Percentiles rank a stretch among this genome's conserved stretches.
These are phyloP conservation scores for Polyporus arcularius DNA, from an alignment of 768 basidiomycete species.

Conservation along the genomic window DNA sequence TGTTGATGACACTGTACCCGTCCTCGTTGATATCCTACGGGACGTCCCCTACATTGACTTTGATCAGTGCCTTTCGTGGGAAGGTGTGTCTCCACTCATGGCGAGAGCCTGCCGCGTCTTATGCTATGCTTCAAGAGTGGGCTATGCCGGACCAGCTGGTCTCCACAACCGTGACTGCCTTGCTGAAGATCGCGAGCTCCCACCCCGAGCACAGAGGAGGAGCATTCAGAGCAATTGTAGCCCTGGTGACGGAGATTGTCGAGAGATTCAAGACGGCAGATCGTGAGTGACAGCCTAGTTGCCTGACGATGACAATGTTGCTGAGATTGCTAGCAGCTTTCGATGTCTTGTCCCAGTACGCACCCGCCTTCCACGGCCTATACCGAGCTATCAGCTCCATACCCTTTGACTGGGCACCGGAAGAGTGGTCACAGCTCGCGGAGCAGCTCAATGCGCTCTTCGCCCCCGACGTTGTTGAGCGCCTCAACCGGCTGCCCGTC, in stretches of 20 bases:
- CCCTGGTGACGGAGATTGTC: slow-evolving; percentile 60
- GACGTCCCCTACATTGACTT: slow-evolving; percentile 80
- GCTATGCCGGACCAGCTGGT: slow-evolving; percentile 84
- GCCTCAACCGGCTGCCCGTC: slow-evolving; percentile 67
- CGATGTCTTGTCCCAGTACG: slow-evolving; percentile 71
- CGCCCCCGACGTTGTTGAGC: slow-evolving; percentile 65
- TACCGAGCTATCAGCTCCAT: slow-evolving; percentile 85
- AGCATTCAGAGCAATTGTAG: slow-evolving; percentile 60
- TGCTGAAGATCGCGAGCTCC: slow-evolving; percentile 63
- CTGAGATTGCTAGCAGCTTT: slow-evolving; percentile 47
- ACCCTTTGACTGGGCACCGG: slow-evolving; percentile 69
- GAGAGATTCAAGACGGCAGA: slow-evolving; percentile 52
- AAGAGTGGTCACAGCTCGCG: slow-evolving; percentile 64
- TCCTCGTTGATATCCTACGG: slow-evolving; percentile 65
- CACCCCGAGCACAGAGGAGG: slow-evolving; percentile 50
- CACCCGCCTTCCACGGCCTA: slow-evolving; percentile 83
- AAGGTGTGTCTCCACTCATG: slow-evolving; percentile 47
- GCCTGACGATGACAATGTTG: neutral
- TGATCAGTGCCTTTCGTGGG: slow-evolving; percentile 78
- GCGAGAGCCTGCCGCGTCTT: neutral
- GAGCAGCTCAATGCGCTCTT: slow-evolving; percentile 60
- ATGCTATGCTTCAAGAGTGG: slow-evolving; percentile 58
- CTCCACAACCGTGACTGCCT: slow-evolving; percentile 73
- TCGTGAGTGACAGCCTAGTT: slow-evolving; percentile 44
- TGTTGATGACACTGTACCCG: slow-evolving; percentile 53